phyloP scores from a whole-genome alignment of 192 early-diverging fungal species.

The Thamnidium elegans region DNA sequence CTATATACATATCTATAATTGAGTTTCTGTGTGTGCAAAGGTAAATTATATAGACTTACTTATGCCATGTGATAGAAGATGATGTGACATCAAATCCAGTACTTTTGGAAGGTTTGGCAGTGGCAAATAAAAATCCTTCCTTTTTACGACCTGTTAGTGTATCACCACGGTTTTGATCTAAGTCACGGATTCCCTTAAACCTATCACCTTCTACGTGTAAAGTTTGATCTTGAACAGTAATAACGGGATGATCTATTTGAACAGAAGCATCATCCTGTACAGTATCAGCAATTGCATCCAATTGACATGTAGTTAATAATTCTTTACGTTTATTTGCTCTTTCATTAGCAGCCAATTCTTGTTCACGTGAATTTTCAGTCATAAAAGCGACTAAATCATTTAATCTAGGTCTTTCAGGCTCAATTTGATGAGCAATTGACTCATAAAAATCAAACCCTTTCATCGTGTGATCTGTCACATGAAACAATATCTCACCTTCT shows the following conservation, averaged over 20 bases:
- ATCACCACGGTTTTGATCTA: slow-evolving; percentile 47
- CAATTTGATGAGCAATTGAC: slow-evolving; percentile 31
- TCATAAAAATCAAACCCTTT: slow-evolving; percentile 48
- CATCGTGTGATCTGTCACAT: slow-evolving; percentile 48
- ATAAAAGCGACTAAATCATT: slow-evolving; percentile 15
- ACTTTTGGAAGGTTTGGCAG: slow-evolving; percentile 42
- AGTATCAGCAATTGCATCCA: not conserved
- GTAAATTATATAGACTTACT: slow-evolving; percentile 30
- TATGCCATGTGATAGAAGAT: slow-evolving; percentile 38
- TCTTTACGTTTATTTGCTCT: slow-evolving; percentile 46
- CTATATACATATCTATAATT: slow-evolving; percentile 28
- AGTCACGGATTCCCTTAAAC: slow-evolving; percentile 61
- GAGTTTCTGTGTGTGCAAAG: not conserved
- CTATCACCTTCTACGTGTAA: not conserved
- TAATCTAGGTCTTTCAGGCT: slow-evolving; percentile 39
- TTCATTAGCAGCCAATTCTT: slow-evolving; percentile 47
- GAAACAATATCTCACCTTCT: slow-evolving; percentile 53
- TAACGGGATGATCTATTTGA: not conserved
- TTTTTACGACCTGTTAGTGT: slow-evolving; percentile 39
- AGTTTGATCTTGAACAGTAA: not conserved
- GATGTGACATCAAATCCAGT: slow-evolving; percentile 26
- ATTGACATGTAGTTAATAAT: not conserved
- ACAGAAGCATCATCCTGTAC: not conserved
- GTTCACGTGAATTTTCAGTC: slow-evolving; percentile 28
- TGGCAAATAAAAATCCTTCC: slow-evolving; percentile 62